These are phyloP conservation scores for Neolentinus lepideus DNA, from an alignment of 1,284 basidiomycete species.

Conservation along the genomic window DNA sequence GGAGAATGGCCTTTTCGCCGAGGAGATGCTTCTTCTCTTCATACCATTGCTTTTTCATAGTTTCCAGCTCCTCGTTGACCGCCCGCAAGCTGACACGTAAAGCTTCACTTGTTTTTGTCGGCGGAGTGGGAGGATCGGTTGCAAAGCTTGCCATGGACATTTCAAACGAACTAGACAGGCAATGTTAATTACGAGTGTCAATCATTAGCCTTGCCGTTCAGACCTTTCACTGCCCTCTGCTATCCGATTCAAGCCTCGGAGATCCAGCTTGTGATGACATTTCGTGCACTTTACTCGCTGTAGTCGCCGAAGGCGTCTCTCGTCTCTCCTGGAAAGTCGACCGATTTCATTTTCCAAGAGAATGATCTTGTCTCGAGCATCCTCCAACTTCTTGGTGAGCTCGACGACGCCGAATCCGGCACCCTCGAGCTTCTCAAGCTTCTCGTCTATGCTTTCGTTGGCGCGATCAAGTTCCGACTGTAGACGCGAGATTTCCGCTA, in stretches of 20 bases:
- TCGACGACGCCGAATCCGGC: slow-evolving; percentile 66
- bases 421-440: slow-evolving; percentile 75
- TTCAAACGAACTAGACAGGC: slow-evolving; percentile 40
- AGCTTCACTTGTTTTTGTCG: slow-evolving; percentile 55
- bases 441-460: slow-evolving; percentile 79
- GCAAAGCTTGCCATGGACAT: slow-evolving; percentile 38
- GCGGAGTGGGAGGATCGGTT: slow-evolving; percentile 54
- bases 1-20: slow-evolving; percentile 63
- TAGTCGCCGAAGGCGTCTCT: slow-evolving; percentile 50
- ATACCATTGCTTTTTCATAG: slow-evolving; percentile 62
- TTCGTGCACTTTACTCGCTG: slow-evolving; percentile 56
- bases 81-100: slow-evolving; percentile 47
- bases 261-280: slow-evolving; percentile 55
- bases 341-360: slow-evolving; percentile 62
- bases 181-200: slow-evolving; percentile 2
- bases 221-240: slow-evolving; percentile 56
- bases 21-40: slow-evolving; percentile 52
- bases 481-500: slow-evolving; percentile 58
- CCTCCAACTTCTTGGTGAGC: slow-evolving; percentile 63
- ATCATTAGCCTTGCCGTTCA: slow-evolving; percentile 5
- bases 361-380: slow-evolving; percentile 50
- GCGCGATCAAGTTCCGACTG: slow-evolving; percentile 68
- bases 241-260: slow-evolving; percentile 30
- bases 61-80: slow-evolving; percentile 54
- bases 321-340: slow-evolving; percentile 54